Evolutionary conservation across 768 basidiomycete species (phyloP).

Genomic region (Amanita pallidorosea): DNA sequence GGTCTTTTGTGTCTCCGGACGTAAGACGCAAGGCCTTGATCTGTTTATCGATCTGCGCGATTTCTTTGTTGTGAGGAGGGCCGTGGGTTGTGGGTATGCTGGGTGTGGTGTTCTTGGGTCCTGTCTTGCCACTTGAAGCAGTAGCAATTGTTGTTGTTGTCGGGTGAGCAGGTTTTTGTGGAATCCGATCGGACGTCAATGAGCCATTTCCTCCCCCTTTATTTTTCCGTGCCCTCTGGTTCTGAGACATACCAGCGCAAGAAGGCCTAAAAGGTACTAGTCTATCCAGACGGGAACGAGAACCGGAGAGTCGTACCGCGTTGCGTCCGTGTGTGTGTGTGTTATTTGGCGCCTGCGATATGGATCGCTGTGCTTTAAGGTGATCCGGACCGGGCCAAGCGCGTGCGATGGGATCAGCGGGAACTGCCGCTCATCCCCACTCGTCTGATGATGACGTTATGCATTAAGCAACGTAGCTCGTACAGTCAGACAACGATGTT

Average conservation of each 20-base stretch:
- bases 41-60: slow-evolving; percentile 36
- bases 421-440: not conserved
- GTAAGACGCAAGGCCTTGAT: slow-evolving; percentile 26
- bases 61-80: slow-evolving; percentile 35
- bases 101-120: slow-evolving; percentile 23
- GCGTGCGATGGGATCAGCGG: not conserved
- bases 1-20: slow-evolving; percentile 32
- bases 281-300: too few relatives aligned
- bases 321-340: too few relatives aligned
- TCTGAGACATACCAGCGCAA: too few relatives aligned
- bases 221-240: slow-evolving; percentile 33
- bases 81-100: slow-evolving; percentile 11
- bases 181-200: slow-evolving; percentile 46
- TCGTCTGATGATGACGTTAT: not conserved
- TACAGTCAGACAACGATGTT: slow-evolving; percentile 1
- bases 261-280: too few relatives aligned
- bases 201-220: slow-evolving; percentile 13
- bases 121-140: too few relatives aligned
- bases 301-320: too few relatives aligned
- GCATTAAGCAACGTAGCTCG: not conserved
- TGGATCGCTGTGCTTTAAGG: too few relatives aligned
- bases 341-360: too few relatives aligned
- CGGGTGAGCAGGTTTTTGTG: slow-evolving; percentile 15
- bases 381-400: too few relatives aligned
- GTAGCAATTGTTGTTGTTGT: not conserved